phyloP scores from a whole-genome alignment of 441 rosid genomes.

The Brassica hybrid region DNA sequence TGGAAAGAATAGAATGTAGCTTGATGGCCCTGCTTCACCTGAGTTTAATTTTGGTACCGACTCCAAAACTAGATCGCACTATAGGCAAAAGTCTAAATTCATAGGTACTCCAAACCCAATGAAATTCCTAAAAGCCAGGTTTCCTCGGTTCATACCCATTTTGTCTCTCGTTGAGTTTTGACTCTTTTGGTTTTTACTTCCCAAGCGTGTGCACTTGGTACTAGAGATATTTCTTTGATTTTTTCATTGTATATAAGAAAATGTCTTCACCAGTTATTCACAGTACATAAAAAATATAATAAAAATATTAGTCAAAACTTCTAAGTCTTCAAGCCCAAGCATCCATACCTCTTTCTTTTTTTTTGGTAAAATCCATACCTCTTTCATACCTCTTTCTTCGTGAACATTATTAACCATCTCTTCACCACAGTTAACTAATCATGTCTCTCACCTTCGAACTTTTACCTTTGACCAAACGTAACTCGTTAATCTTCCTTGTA shows the following conservation, averaged over 20 bases:
- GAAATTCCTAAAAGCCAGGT: conserved; percentile 63
- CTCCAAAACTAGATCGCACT: conserved; percentile 42
- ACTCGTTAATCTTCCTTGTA: neutral
- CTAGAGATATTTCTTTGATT: conserved; percentile 16
- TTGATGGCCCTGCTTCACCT: conserved; percentile 41
- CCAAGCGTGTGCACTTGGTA: conserved; percentile 69
- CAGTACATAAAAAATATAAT: conserved; percentile 18
- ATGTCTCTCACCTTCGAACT: conserved; percentile 24
- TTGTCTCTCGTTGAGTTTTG: conserved; percentile 62
- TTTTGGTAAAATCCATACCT: too few species aligned
- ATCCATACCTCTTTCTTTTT: conserved; percentile 75
- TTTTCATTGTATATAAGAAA: neutral
- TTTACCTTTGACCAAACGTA: conserved; percentile 23
- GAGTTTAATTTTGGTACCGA: conserved; percentile 36
- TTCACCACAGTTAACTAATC: conserved; percentile 28
- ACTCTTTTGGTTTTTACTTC: conserved; percentile 58
- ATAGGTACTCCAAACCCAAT: conserved; percentile 70
- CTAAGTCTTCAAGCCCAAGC: conserved; percentile 67
- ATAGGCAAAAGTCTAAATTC: conserved; percentile 63
- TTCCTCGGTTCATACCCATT: conserved; percentile 71
- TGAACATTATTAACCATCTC: conserved; percentile 47
- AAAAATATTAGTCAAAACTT: conserved; percentile 38
- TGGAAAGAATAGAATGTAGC: conserved; percentile 37
- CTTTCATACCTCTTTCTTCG: too few species aligned
- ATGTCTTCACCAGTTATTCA: conserved; percentile 19